A percentile compares a stretch with the other conserved stretches of the same genome.
Conservation (phyloP, 192 early-diverging fungal species). For the Chytriomyces hyalinus region DNA sequence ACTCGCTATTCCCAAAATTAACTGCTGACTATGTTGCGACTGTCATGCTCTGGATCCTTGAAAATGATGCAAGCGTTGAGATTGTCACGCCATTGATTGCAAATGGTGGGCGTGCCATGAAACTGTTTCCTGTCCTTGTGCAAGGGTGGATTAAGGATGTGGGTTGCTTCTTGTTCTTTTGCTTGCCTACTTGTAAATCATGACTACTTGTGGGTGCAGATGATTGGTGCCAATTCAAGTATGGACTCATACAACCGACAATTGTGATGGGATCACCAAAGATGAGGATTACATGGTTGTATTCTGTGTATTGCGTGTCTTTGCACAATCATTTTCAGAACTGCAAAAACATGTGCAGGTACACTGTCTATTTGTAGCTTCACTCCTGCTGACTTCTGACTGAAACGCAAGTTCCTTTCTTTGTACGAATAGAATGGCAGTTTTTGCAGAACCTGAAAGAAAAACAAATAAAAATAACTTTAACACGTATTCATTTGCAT, state of each 20-base stretch:
- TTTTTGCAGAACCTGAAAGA: conserved; percentile 19
- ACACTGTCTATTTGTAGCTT: no score
- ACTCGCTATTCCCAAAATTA: conserved; percentile 69
- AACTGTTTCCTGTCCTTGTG: conserved; percentile 26
- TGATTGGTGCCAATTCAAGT: conserved; percentile 29
- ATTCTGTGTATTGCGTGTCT: no score
- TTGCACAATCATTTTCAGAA: no score
- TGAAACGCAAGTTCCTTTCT: not conserved
- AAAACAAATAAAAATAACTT: not conserved
- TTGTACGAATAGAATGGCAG: conserved; percentile 28
- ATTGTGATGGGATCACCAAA: no score
- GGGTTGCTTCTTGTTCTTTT: not conserved
- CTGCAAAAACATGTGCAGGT: no score
- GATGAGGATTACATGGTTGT: no score
- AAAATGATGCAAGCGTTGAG: conserved; percentile 40
- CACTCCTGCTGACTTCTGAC: not conserved
- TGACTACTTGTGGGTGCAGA: not conserved
- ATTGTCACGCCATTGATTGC: conserved; percentile 21
- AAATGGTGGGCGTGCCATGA: conserved; percentile 30
- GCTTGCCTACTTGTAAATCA: not conserved
- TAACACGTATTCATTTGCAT: not conserved
- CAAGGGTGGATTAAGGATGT: conserved; percentile 24
- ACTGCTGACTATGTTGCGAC: conserved; percentile 63
- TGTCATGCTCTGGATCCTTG: conserved; percentile 63
- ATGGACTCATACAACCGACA: conserved; percentile 5